Conservation (phyloP, 805 yeast species). For the Debaryomyces castellii region DNA sequence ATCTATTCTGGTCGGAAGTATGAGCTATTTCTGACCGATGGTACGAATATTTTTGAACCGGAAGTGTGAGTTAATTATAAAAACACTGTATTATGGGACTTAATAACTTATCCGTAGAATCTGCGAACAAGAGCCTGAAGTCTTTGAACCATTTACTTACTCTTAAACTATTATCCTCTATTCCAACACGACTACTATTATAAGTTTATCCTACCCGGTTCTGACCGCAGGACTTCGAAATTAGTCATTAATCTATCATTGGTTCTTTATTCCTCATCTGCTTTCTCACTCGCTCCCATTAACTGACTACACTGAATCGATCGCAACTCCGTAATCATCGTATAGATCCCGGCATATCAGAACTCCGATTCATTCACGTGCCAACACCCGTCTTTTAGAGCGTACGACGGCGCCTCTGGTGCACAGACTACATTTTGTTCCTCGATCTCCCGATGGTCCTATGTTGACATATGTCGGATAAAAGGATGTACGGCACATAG, state of each 20-base stretch:
- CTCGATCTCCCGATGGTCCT: slow-evolving; percentile 1
- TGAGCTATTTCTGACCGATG: too few species aligned
- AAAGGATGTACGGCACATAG: slow-evolving; percentile 6
- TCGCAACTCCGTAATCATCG: neutral
- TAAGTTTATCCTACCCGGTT: too few species aligned
- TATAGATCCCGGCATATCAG: neutral
- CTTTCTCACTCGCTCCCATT: neutral
- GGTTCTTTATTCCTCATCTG: neutral
- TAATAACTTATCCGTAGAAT: too few species aligned
- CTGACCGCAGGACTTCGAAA: neutral
- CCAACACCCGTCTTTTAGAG: too few species aligned
- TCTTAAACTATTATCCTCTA: too few species aligned
- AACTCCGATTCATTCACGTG: neutral
- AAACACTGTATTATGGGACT: too few species aligned
- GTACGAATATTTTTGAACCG: too few species aligned
- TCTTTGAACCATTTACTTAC: too few species aligned
- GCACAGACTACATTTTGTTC: neutral
- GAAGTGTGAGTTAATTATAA: too few species aligned
- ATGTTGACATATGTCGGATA: neutral
- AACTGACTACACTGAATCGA: neutral
- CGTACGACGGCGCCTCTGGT: neutral
- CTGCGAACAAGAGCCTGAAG: too few species aligned
- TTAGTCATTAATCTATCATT: neutral
- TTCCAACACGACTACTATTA: too few species aligned
- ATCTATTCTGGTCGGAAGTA: too few species aligned